phyloP scores from a whole-genome alignment of 768 basidiomycete genomes.

The Leccinum rimulosum region DNA sequence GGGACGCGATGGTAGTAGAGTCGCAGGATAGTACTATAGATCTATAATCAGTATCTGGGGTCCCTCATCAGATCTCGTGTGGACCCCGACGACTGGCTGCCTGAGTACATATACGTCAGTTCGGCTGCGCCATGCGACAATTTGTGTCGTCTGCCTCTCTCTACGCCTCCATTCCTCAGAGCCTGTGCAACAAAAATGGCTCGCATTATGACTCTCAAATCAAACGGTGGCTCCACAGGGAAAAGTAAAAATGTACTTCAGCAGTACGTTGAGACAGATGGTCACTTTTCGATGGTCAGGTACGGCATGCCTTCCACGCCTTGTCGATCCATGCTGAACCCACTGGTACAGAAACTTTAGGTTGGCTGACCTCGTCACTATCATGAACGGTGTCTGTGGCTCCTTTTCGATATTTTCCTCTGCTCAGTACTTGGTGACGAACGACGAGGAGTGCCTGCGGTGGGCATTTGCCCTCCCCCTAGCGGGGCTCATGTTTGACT shows the following conservation, averaged over 20 bases:
- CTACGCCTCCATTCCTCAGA: background rate
- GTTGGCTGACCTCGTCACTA: conserved; percentile 95
- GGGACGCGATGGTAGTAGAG: conserved; percentile 45
- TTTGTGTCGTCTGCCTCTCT: conserved; percentile 31
- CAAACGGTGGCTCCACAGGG: conserved; percentile 16
- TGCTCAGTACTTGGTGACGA: conserved; percentile 80
- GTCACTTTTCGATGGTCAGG: conserved; percentile 98
- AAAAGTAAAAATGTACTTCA: conserved; percentile 48
- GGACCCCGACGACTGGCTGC: conserved; percentile 15
- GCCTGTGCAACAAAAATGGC: conserved; percentile 17
- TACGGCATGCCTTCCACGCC: conserved; percentile 31
- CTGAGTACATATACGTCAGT: conserved; percentile 5
- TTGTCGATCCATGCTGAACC: conserved; percentile 18
- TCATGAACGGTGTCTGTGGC: conserved; percentile 99
- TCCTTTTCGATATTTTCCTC: conserved; percentile 93
- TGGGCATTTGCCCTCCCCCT: conserved; percentile 86
- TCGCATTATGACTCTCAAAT: conserved; percentile 30
- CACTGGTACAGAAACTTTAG: conserved; percentile 79
- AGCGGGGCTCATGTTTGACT: conserved; percentile 96
- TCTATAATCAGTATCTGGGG: conserved; percentile 19
- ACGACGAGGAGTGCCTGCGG: conserved; percentile 79
- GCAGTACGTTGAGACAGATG: conserved; percentile 84
- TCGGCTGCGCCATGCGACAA: conserved; percentile 15
- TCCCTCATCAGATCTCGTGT: conserved; percentile 4
- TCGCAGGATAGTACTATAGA: background rate